These are phyloP conservation scores for Thermothelomyces thermophilus DNA, from an alignment of 2,329 filamentous ascomycete genomes.

Conservation along the genomic window DNA sequence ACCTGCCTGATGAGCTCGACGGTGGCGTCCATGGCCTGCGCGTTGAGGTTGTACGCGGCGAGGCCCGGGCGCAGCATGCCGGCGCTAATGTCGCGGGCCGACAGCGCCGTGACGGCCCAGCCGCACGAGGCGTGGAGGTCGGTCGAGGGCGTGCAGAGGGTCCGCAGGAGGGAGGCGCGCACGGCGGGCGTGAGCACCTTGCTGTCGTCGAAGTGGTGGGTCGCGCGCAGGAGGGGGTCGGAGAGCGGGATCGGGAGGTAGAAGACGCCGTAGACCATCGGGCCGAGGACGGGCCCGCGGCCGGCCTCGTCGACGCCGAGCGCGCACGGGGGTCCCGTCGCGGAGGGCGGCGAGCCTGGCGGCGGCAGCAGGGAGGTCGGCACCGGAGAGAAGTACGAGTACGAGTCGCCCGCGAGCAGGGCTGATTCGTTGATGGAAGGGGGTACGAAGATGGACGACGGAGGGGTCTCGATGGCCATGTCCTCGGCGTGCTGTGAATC, in stretches of 20 bases:
- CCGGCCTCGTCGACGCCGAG: slow-evolving; percentile 93
- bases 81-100: slow-evolving; percentile 73
- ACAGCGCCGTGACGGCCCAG: slow-evolving; percentile 77
- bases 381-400: slow-evolving; percentile 64
- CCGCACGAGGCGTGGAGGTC: slow-evolving; percentile 56
- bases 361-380: slow-evolving; percentile 52
- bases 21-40: slow-evolving; percentile 90
- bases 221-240: slow-evolving; percentile 66
- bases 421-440: slow-evolving; percentile 56
- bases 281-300: slow-evolving; percentile 84
- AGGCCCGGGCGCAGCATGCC: slow-evolving; percentile 64
- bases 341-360: slow-evolving; percentile 19
- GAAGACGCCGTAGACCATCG: slow-evolving; percentile 66
- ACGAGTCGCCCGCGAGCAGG: slow-evolving; percentile 60
- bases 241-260: slow-evolving; percentile 67
- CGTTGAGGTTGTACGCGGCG: slow-evolving; percentile 79
- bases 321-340: slow-evolving; percentile 51
- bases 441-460: slow-evolving; percentile 49
- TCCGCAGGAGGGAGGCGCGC: slow-evolving; percentile 62
- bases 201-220: slow-evolving; percentile 89
- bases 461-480: slow-evolving; percentile 25
- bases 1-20: slow-evolving; percentile 74
- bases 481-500: slow-evolving; percentile 33
- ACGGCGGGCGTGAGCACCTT: slow-evolving; percentile 81
- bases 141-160: slow-evolving; percentile 58